Base-by-base conservation (phyloP, 164 flowering plant genomes). In the Vitis labrusca region DNA sequence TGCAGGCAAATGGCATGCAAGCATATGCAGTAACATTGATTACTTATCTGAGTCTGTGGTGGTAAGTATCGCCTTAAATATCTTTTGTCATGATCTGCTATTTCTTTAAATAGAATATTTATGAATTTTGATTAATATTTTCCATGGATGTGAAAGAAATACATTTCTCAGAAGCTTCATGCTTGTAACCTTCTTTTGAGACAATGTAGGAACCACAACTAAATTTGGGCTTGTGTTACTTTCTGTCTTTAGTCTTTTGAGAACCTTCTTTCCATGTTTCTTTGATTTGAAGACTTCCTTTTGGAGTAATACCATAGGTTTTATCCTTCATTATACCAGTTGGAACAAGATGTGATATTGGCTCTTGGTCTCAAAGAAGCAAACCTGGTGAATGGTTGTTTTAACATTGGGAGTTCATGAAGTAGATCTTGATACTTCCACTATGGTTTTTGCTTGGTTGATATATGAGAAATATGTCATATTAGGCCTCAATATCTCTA, bases 1-100 rank as follows among this genome's bases (percentile, higher is more conserved):
- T 78, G 82, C 79, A 94, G 99, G 98, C 94, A 51, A 95, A 92
- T 81, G 99, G 99, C 58, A 54, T 93, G 85, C 76, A 77, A 57
- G 96, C 96, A 63, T 95, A 93, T 85, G 80, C 83, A 50, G 92
- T 93, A 64, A 95, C 98, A 16, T 61, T 95, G 79, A 68, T 88
- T 52, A 89, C 99, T 47, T 95, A 93, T 79, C 56, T 95, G 48
- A 63, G 84, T 68, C 89, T 95, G 67, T 95, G 99, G 99, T 88
- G 99, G 99, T 95, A 80, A 80, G 92, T n/a, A 50, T 8, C 59
- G 16, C 49, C n/a, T 65, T 9, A 9, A 61, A 44, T n/a, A 13
- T 49, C 61, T 23, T 23, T 37, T 6, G 8, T 37, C 44, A 37
- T 37, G 44, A 37, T 37, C 7, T 2, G 44, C 7, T 37, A 37